Conservation (phyloP, 805 yeast genomes). For the Lachancea lanzarotensis region DNA sequence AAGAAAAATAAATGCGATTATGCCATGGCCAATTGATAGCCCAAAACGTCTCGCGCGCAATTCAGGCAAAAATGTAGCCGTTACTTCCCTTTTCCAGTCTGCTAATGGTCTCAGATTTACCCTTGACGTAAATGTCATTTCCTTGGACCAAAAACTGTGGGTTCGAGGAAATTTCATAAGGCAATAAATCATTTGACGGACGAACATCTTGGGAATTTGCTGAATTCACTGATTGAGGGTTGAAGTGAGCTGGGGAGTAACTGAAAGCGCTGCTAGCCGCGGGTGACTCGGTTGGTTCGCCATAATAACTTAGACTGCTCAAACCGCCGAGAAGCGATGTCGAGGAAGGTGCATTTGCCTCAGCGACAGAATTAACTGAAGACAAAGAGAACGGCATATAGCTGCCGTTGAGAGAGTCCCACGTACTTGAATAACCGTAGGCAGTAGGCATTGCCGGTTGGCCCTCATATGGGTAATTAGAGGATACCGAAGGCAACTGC, state of each 20-base stretch:
- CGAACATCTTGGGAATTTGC: background rate
- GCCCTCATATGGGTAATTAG: conserved; percentile 13
- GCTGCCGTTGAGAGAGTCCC: conserved; percentile 10
- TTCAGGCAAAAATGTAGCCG: conserved; percentile 18
- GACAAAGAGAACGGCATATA: conserved; percentile 7
- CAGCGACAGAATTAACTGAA: background rate
- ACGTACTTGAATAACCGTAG: conserved; percentile 10
- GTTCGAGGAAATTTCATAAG: background rate
- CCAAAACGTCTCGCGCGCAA: background rate
- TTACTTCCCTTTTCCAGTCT: conserved; percentile 25
- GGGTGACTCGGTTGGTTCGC: background rate
- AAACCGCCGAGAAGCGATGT: conserved; percentile 6
- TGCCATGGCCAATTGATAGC: background rate
- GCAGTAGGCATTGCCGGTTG: conserved; percentile 14
- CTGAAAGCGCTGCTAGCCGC: conserved; percentile 1
- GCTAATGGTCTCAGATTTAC: conserved; percentile 12
- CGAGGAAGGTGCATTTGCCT: background rate
- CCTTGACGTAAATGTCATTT: conserved; percentile 10
- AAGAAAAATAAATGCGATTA: background rate
- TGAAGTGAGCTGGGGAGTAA: conserved; percentile 3
- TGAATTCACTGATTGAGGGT: background rate
- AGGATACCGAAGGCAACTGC: conserved; percentile 8
- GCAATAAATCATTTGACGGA: background rate
- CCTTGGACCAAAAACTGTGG: conserved; percentile 11
- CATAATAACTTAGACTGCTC: conserved; percentile 3